These are phyloP conservation scores for Rhynchosporium graminicola DNA, from an alignment of 2,329 filamentous ascomycete genomes.

Conservation along the genomic window DNA sequence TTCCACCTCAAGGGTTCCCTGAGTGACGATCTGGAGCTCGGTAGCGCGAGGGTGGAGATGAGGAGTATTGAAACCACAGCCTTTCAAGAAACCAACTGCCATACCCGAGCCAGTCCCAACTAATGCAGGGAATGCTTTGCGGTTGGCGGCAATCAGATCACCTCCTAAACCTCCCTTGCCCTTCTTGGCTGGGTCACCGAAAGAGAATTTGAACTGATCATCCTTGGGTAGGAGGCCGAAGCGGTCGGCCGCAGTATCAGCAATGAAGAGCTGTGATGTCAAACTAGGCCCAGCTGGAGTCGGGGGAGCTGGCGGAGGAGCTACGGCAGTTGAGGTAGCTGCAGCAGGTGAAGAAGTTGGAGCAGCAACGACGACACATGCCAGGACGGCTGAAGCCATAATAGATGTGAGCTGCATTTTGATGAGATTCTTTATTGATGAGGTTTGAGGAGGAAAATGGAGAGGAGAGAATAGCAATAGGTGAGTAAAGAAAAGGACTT, in stretches of 20 bases:
- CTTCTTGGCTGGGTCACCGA: constrained; percentile 39
- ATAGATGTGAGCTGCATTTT: constrained; percentile 44
- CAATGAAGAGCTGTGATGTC: constrained; percentile 33
- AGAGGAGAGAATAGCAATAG: constrained; percentile 21
- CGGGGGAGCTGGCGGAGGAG: constrained; percentile 17
- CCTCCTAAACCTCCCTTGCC: constrained; percentile 47
- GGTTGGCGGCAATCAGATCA: constrained; percentile 53
- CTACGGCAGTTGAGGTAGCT: constrained; percentile 17
- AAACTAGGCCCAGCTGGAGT: constrained; percentile 25
- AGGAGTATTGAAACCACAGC: constrained; percentile 58
- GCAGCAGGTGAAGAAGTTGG: constrained; percentile 21
- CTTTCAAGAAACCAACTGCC: constrained; percentile 52
- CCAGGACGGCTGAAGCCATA: constrained; percentile 44
- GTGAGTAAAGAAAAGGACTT: constrained; percentile 22
- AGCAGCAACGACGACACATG: constrained; percentile 42
- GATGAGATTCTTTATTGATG: constrained; percentile 21
- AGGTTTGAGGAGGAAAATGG: constrained; percentile 11
- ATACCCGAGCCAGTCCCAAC: constrained; percentile 53
- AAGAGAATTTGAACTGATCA: constrained; percentile 52
- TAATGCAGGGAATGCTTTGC: constrained; percentile 58
- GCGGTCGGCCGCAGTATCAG: constrained; percentile 47
- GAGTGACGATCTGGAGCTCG: constrained; percentile 54
- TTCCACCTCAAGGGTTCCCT: constrained; percentile 51
- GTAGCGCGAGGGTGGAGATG: constrained; percentile 56
- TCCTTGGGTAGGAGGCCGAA: constrained; percentile 47